A percentile compares a stretch with the other conserved stretches of the same genome.
Evolutionary conservation across 768 basidiomycete species (phyloP).

Genomic region (Leccinum barrowsii): DNA sequence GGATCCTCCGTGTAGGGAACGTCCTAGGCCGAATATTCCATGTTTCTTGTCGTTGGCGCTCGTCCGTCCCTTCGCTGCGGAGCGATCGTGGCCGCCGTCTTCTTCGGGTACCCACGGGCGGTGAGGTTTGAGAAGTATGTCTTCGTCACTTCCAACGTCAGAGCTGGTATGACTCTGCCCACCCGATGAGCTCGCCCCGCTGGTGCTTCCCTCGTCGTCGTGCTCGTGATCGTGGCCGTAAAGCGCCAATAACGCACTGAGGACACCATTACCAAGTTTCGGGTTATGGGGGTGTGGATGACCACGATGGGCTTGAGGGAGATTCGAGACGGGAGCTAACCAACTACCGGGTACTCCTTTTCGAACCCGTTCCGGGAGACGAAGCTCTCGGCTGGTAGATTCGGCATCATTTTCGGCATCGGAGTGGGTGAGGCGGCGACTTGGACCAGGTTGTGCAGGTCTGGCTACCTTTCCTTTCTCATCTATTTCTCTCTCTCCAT

Average conservation of each 20-base stretch:
- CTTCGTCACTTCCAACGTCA: slow-evolving; percentile 17
- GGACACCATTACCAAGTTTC: slow-evolving; percentile 47
- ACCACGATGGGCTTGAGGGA: neutral
- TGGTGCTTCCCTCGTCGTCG: slow-evolving; percentile 27
- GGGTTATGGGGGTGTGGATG: slow-evolving; percentile 5
- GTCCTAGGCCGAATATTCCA: slow-evolving; percentile 13
- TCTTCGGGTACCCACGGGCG: slow-evolving; percentile 21
- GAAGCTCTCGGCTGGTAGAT: neutral
- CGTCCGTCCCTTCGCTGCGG: slow-evolving; percentile 1
- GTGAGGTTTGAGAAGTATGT: slow-evolving; percentile 14
- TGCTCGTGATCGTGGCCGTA: slow-evolving; percentile 40
- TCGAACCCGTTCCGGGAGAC: slow-evolving; percentile 9
- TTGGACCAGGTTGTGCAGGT: neutral
- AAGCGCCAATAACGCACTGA: slow-evolving; percentile 62
- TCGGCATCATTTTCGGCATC: slow-evolving; percentile 9
- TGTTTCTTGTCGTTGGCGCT: neutral
- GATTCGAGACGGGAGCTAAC: slow-evolving; percentile 8
- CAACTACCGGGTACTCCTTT: slow-evolving; percentile 19
- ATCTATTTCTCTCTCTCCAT: neutral
- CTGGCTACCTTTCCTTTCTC: slow-evolving; percentile 11
- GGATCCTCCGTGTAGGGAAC: slow-evolving; percentile 19
- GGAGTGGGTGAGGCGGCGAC: slow-evolving; percentile 5
- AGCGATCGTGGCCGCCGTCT: neutral
- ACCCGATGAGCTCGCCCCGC: slow-evolving; percentile 19
- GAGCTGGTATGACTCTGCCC: slow-evolving; percentile 22